Evolutionary conservation across 139 green algal species (phyloP), one percentile per base, ranked within the genome.

Genomic region (Deuterostichococcus epilithicus): DNA sequence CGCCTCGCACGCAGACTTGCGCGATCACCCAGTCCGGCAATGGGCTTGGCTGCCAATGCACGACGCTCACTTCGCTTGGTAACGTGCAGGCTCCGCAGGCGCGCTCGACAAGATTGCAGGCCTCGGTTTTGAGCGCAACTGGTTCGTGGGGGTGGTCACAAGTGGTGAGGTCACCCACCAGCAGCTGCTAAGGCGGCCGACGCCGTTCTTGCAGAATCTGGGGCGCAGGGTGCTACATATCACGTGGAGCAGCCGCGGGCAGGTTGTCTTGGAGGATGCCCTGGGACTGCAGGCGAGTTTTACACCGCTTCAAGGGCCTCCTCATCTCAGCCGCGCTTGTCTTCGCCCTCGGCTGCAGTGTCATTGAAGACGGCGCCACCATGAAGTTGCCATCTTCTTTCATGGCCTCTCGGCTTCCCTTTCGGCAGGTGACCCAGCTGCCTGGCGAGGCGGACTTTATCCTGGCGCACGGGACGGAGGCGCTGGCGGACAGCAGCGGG

Each of bases 381-480:
- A 34, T 73, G 34, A 58, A 38, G 25, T 33, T 73, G n/a, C n/a
- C n/a, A n/a, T n/a, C 15, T 8, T 72, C 15, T 34, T 26, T 25
- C 32, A 32, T 15, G 23, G 20, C 15, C 1, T 72, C 28, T 34
- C 69, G 34, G 36, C 36, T 13, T 18, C 37, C 13, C 22, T 36
- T 76, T 5, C 33, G 33, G 15, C 74, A 90, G 82, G 82, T 91
- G n/a, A 85, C 87, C 5, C 30, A 32, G 6, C n/a, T 85, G 5
- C 81, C 84, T 15, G 72, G 74, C 5, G 80, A 94, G 28, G 86
- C 90, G 0, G 91, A 97, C 36, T 97, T 98, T 83, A 86, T 98
- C 18, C 76, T 98, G 36, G 91, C 89, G 1, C 94, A 98, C 76
- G 95, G 95, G 76, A 96, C 92, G 25, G 89, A 98, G 77, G 90